Evolutionary conservation across 129 eudicot species (phyloP).

Genomic region (Chrysanthemum lavandulifolium): DNA sequence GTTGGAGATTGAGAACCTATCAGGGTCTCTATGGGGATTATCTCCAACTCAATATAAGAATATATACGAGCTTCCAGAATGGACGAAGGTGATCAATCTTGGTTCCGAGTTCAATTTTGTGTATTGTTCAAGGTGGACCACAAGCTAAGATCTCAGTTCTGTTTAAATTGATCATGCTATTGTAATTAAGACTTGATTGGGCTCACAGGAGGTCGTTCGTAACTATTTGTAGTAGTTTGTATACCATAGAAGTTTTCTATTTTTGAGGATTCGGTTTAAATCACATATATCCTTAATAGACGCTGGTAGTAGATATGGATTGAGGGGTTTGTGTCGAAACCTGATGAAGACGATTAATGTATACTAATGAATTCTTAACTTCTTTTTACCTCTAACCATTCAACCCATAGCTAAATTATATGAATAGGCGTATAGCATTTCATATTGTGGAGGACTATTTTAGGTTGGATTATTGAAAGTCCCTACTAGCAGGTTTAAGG

Average conservation of each 20-base stretch:
- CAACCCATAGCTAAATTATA: not conserved
- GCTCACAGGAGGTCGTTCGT: too few species aligned
- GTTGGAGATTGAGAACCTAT: constrained; percentile 62
- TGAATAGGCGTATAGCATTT: not conserved
- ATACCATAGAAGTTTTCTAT: not conserved
- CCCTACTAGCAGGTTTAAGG: not conserved
- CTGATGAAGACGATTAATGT: too few species aligned
- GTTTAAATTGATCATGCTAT: too few species aligned
- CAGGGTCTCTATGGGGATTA: constrained; percentile 79
- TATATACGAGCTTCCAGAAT: constrained; percentile 57
- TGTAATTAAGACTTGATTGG: too few species aligned
- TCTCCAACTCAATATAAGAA: constrained; percentile 55
- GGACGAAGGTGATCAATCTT: constrained; percentile 58
- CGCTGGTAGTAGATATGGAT: not conserved
- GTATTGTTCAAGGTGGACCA: constrained; percentile 87
- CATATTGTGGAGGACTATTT: not conserved
- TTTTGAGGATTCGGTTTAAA: not conserved
- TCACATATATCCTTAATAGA: constrained; percentile 6
- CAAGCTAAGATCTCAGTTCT: constrained; percentile 69
- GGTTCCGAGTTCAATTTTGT: constrained; percentile 72
- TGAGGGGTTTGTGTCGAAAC: not conserved
- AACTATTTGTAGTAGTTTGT: not conserved
- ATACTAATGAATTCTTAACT: too few species aligned
- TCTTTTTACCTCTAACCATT: too few species aligned
- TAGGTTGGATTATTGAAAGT: not conserved